Percentiles rank a stretch among this genome's conserved stretches.
These are phyloP conservation scores for Massariosphaeria phaeospora DNA, from an alignment of 495 filamentous ascomycete genomes.

Conservation along the genomic window DNA sequence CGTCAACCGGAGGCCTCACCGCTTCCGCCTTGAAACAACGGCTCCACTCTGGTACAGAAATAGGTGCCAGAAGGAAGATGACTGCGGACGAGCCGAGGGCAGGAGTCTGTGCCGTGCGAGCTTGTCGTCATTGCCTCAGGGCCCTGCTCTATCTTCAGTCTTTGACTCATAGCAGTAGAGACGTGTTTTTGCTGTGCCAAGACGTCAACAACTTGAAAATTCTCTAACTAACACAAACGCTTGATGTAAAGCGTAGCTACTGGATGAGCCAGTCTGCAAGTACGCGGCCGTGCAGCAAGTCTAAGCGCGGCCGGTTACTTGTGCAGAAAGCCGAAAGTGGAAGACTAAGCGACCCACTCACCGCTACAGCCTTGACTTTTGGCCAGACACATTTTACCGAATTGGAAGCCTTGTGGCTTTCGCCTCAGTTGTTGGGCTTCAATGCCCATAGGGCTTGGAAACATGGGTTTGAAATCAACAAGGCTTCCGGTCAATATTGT, in stretches of 20 bases:
- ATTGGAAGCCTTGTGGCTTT: background rate
- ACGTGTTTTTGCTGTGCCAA: constrained; percentile 19
- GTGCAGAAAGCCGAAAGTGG: background rate
- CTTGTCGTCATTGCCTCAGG: constrained; percentile 10
- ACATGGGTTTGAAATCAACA: constrained; percentile 3
- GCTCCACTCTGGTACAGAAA: constrained; percentile 18
- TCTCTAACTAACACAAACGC: background rate
- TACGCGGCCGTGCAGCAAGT: background rate
- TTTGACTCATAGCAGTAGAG: constrained; percentile 21
- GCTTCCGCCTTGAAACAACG: constrained; percentile 22
- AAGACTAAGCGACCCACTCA: constrained; percentile 24
- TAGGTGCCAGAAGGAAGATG: no score
- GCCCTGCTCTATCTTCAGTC: background rate
- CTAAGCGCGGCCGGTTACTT: background rate
- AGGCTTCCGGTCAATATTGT: constrained; percentile 17
- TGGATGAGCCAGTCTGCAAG: constrained; percentile 1
- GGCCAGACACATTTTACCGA: constrained; percentile 7
- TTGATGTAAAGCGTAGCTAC: background rate
- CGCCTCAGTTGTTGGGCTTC: constrained; percentile 27
- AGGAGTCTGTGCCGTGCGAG: background rate
- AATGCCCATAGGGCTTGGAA: constrained; percentile 16
- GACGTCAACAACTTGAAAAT: background rate
- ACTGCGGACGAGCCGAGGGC: background rate
- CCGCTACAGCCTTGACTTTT: constrained; percentile 26
- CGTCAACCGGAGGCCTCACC: constrained; percentile 22